Percentiles rank a stretch among this genome's conserved stretches.
phyloP scores from a whole-genome alignment of 495 filamentous ascomycete genomes.

The Tuber indicum region DNA sequence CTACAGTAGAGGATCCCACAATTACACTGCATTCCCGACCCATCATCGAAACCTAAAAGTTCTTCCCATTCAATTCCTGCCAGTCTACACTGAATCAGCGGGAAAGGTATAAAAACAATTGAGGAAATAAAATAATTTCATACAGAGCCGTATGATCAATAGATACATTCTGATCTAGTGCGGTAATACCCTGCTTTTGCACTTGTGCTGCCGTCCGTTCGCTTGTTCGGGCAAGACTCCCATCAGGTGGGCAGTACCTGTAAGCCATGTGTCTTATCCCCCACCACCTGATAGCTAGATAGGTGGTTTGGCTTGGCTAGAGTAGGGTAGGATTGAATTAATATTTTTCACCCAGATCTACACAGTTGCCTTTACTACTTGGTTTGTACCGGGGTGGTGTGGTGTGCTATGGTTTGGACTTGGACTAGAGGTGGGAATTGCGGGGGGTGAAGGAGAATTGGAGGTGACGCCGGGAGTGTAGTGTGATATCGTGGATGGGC shows the following conservation, averaged over 20 bases:
- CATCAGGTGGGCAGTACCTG: not conserved
- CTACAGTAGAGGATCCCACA: not conserved
- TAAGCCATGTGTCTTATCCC: not conserved
- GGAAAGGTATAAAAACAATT: not conserved
- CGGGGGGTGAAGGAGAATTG: not conserved
- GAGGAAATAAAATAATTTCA: not conserved
- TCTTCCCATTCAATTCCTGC: not conserved
- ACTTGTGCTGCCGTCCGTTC: not conserved
- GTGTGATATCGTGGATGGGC: not conserved
- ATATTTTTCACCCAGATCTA: not conserved
- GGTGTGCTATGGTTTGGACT: not conserved
- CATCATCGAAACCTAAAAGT: not conserved
- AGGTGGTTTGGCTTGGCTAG: not conserved
- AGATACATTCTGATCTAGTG: not conserved
- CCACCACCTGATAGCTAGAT: not conserved
- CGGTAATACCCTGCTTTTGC: not conserved
- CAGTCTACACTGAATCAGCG: not conserved
- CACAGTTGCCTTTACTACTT: not conserved
- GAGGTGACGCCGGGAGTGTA: not conserved
- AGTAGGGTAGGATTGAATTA: not conserved
- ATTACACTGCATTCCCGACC: not conserved
- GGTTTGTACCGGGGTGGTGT: not conserved
- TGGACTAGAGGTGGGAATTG: not conserved
- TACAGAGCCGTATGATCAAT: not conserved
- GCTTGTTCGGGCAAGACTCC: not conserved